These are phyloP conservation scores for Chrysoporthe cubensis DNA, from an alignment of 2,329 filamentous ascomycete species.

Conservation along the genomic window DNA sequence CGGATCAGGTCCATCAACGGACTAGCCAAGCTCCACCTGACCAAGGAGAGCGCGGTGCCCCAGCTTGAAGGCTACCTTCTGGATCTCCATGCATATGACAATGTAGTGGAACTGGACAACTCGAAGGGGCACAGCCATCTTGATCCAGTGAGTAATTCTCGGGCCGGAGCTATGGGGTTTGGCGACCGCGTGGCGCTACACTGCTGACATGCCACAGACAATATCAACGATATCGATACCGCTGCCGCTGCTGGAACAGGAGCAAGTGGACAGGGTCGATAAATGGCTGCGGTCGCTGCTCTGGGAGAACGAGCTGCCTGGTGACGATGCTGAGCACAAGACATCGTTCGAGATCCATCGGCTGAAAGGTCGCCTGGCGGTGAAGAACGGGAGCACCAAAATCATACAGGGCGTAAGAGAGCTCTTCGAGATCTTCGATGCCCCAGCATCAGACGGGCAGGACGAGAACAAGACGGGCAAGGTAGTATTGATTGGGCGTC, in stretches of 20 bases:
- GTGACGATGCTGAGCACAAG: constrained; percentile 38
- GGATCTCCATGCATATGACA: constrained; percentile 91
- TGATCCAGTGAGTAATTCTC: constrained; percentile 67
- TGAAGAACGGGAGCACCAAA: constrained; percentile 67
- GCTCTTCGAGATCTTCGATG: constrained; percentile 87
- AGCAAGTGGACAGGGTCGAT: constrained; percentile 70
- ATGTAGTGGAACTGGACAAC: constrained; percentile 72
- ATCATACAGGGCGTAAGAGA: constrained; percentile 92
- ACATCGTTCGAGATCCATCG: constrained; percentile 79
- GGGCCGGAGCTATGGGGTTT: neutral
- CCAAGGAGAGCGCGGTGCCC: constrained; percentile 78
- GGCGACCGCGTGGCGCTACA: neutral
- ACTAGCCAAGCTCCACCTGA: constrained; percentile 81
- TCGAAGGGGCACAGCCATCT: constrained; percentile 86
- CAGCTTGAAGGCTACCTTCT: constrained; percentile 83
- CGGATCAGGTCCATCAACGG: constrained; percentile 87
- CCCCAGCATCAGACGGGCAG: constrained; percentile 39
- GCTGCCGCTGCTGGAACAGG: constrained; percentile 61
- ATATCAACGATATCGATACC: constrained; percentile 82
- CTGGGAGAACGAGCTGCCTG: constrained; percentile 75
- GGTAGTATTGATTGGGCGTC: constrained; percentile 66
- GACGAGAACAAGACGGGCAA: constrained; percentile 48
- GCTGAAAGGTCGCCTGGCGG: constrained; percentile 76
- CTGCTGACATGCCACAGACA: constrained; percentile 53
- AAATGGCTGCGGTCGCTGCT: constrained; percentile 80